Evolutionary conservation across 352 stramenopile species (phyloP), one percentile per base, ranked within the genome.

Genomic region (Phytophthora sp.): DNA sequence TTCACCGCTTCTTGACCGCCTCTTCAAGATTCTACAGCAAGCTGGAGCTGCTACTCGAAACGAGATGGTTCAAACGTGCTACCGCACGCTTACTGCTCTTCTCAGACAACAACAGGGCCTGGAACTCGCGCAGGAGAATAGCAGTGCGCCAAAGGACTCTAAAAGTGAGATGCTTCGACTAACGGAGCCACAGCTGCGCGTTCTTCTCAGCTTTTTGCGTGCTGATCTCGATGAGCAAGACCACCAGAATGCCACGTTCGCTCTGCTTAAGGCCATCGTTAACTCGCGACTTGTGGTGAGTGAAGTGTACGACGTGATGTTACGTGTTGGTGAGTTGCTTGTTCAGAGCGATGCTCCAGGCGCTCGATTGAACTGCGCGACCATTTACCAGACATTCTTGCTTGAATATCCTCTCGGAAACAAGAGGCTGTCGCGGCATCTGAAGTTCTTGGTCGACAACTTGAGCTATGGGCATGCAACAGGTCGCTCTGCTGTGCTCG

Each of bases 271-370:
- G 62, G 83, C 90, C 15, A 93, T 99, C 51, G 84, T 95, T 32
- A 85, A 88, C 26, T 96, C 90, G 5, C 90, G 81, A 18, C 95
- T 97, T 27, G 84, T 98, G 11, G 96, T 98, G 42, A 79, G 94
- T 39, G 95, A 98, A 66, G 88, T 99, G 54, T 99, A 99, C 72
- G 96, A 99, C 66, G 79, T 99, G 12, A 98, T 99, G 80, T 85
- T 98, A 41, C 89, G 87, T 45, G 84, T 99, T 20, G 88, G 97
- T 6, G 91, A 98, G 74, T 80, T 99, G 45, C 79, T 97, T 18
- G 94, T 99, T 42, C 91, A 97, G 57, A 98, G 89, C 61, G 89
- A 98, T 38, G 91, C 94, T 13, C 73, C 85, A 44, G 89, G 83
- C 20, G 85, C 97, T 21, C 89, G 96, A 26, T 42, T 85, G 28